Evolutionary conservation across 2,329 filamentous ascomycete species (phyloP).

Genomic region (Aureobasidium sp.): DNA sequence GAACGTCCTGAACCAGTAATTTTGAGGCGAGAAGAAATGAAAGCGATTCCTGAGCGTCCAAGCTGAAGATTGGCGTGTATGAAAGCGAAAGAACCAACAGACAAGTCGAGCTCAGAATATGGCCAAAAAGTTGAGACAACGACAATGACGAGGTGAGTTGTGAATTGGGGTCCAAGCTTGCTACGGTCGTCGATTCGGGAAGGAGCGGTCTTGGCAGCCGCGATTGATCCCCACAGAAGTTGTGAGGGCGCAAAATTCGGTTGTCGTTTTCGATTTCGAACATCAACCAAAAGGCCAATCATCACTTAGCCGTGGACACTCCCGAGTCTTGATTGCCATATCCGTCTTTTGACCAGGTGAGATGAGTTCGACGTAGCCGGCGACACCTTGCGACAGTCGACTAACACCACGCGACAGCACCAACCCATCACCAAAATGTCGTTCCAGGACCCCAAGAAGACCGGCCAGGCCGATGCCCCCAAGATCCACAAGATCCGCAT

Average conservation of each 20-base stretch:
- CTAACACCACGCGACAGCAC: conserved; percentile 19
- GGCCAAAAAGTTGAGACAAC: not conserved
- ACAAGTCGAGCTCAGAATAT: not conserved
- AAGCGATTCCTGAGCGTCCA: not conserved
- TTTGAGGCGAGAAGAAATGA: no score
- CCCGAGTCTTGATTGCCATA: conserved; percentile 39
- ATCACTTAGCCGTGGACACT: conserved; percentile 44
- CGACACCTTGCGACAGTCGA: conserved; percentile 7
- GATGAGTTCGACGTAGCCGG: not conserved
- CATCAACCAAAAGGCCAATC: conserved; percentile 30
- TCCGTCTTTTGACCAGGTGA: conserved; percentile 7
- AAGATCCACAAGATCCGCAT: conserved; percentile 99
- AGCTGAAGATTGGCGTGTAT: not conserved
- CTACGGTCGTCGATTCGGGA: not conserved
- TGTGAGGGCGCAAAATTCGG: not conserved
- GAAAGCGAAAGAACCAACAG: not conserved
- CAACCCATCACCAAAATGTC: conserved; percentile 57
- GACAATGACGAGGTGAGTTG: not conserved
- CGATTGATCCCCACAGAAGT: not conserved
- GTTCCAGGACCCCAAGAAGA: conserved; percentile 93
- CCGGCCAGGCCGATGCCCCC: conserved; percentile 72
- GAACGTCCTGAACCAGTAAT: not conserved
- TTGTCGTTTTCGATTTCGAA: conserved; percentile 22
- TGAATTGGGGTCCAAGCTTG: not conserved
- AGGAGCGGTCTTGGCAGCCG: not conserved